Evolutionary conservation across 1,139 yeast species (phyloP).

Genomic region (Maudiozyma humilis): DNA sequence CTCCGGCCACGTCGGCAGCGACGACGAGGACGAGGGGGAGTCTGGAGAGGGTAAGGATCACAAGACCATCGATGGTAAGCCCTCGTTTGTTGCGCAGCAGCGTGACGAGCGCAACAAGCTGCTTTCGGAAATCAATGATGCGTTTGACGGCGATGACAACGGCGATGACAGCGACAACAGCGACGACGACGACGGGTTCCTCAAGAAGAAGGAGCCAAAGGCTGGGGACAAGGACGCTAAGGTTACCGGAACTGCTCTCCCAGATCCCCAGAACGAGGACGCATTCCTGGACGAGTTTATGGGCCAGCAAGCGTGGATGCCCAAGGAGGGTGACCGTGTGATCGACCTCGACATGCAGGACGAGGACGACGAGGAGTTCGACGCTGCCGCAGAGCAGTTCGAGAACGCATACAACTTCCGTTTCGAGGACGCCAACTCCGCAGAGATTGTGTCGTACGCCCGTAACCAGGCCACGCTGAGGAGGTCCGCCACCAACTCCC

Average conservation of each 20-base stretch:
- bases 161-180: slow-evolving; percentile 37
- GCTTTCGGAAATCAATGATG: slow-evolving; percentile 65
- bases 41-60: slow-evolving; percentile 30
- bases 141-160: slow-evolving; percentile 44
- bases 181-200: slow-evolving; percentile 45
- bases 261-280: slow-evolving; percentile 47
- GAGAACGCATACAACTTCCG: slow-evolving; percentile 93
- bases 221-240: slow-evolving; percentile 7
- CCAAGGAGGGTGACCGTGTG: slow-evolving; percentile 46
- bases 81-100: slow-evolving; percentile 64
- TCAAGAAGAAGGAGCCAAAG: slow-evolving; percentile 51
- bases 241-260: slow-evolving; percentile 49
- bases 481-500: slow-evolving; percentile 62
- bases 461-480: slow-evolving; percentile 90
- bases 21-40: slow-evolving; percentile 34
- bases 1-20: slow-evolving; percentile 50
- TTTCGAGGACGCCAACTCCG: slow-evolving; percentile 84
- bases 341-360: slow-evolving; percentile 45
- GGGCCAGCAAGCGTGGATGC: slow-evolving; percentile 82
- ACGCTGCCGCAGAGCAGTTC: slow-evolving; percentile 81
- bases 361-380: slow-evolving; percentile 69
- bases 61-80: slow-evolving; percentile 50
- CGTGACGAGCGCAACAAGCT: slow-evolving; percentile 66
- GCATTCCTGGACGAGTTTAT: slow-evolving; percentile 68
- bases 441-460: slow-evolving; percentile 93